Evolutionary conservation across 768 basidiomycete species (phyloP).

Genomic region (Polyporus arcularius): DNA sequence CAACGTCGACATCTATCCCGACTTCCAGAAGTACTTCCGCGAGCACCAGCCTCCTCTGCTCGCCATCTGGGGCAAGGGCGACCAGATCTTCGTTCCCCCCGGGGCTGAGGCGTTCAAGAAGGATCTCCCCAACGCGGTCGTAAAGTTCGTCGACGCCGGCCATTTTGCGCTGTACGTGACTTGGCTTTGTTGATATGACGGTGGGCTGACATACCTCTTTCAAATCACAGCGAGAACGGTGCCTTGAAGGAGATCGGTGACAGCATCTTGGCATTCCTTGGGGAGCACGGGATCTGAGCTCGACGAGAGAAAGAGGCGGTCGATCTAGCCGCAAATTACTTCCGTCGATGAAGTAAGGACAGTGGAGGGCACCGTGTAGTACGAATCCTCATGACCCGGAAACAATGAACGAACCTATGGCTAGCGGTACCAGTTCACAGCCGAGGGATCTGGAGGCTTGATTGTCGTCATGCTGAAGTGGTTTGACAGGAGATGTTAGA

Average conservation of each 20-base stretch:
- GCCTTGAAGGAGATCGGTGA: conserved; percentile 39
- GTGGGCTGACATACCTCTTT: too few species aligned
- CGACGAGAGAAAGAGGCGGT: too few species aligned
- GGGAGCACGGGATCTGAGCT: conserved; percentile 11
- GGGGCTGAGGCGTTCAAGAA: conserved; percentile 48
- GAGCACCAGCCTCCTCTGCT: conserved; percentile 42
- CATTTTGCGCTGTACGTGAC: conserved; percentile 43
- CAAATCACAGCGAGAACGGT: conserved; percentile 7
- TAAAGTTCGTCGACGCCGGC: conserved; percentile 43
- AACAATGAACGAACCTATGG: too few species aligned
- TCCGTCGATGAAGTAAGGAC: too few species aligned
- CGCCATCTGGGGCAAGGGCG: conserved; percentile 51
- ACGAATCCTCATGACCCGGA: too few species aligned
- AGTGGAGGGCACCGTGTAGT: too few species aligned
- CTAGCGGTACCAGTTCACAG: too few species aligned
- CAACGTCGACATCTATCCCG: conserved; percentile 46
- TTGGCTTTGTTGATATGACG: too few species aligned
- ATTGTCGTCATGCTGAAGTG: too few species aligned
- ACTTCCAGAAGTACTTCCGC: conserved; percentile 46
- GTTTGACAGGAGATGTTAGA: too few species aligned
- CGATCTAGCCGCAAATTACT: too few species aligned
- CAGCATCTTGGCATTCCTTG: conserved; percentile 35
- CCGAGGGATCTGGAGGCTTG: too few species aligned
- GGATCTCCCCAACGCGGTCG: conserved; percentile 38
- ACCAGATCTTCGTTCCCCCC: conserved; percentile 42